Evolutionary conservation across 2,329 filamentous ascomycete genomes (phyloP).

Genomic region (Penicillium sp.): DNA sequence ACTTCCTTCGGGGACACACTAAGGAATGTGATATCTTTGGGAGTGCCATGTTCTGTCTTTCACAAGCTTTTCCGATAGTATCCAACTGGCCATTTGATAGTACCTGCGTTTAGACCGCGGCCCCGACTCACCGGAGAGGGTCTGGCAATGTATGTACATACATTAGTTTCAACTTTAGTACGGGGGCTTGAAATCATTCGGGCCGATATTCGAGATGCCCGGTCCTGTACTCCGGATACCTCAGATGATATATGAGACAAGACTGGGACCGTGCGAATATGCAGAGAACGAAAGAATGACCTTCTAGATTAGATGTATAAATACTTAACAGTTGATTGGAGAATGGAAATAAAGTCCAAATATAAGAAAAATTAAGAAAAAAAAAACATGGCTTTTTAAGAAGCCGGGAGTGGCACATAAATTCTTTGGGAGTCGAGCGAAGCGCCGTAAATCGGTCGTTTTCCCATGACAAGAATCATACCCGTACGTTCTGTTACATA

Average conservation of each 20-base stretch:
- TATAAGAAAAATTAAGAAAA: background rate
- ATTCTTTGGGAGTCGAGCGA: slow-evolving; percentile 13
- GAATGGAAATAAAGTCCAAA: background rate
- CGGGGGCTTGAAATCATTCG: slow-evolving; percentile 1
- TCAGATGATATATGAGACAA: background rate
- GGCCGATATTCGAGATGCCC: slow-evolving; percentile 9
- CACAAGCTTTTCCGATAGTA: background rate
- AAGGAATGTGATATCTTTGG: slow-evolving; percentile 3
- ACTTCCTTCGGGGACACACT: slow-evolving; percentile 1
- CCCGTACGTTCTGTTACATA: background rate
- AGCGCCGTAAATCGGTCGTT: slow-evolving; percentile 24
- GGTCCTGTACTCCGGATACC: background rate
- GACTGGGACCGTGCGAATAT: slow-evolving; percentile 1
- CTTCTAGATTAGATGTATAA: background rate
- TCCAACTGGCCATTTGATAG: background rate
- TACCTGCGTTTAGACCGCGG: slow-evolving; percentile 10
- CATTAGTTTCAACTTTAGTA: slow-evolving; percentile 9
- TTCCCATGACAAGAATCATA: slow-evolving; percentile 3
- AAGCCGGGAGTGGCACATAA: slow-evolving; percentile 14
- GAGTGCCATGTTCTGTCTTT: background rate
- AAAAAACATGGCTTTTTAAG: background rate
- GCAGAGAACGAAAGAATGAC: background rate
- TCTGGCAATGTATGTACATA: background rate
- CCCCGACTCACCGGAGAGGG: background rate
- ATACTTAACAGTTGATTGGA: slow-evolving; percentile 4